Conservation (phyloP, 108 stramenopile species). For the Phaeodactylum tricornutum region DNA sequence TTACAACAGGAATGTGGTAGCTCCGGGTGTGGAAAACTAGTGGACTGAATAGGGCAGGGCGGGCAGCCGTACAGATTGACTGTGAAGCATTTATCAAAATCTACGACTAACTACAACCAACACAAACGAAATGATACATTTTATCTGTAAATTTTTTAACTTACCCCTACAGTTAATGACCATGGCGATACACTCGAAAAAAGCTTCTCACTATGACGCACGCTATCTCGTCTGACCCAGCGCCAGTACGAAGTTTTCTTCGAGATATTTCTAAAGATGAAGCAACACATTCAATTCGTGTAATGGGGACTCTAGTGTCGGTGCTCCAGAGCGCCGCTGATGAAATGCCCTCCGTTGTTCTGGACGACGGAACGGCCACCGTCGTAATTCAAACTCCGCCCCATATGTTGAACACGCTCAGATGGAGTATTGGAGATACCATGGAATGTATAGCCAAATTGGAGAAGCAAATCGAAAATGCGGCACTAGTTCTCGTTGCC, state of each 20-base stretch:
- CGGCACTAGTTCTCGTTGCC: not conserved
- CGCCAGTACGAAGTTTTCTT: not conserved
- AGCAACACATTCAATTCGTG: not conserved
- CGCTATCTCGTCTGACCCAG: not conserved
- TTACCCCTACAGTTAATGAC: not conserved
- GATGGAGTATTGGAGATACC: not conserved
- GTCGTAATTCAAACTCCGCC: not conserved
- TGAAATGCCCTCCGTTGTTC: not conserved
- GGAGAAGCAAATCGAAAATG: not conserved
- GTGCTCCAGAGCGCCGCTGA: not conserved
- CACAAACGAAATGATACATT: no score
- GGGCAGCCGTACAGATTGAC: not conserved
- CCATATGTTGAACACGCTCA: not conserved
- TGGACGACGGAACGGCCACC: constrained; percentile 1
- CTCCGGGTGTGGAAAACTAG: not conserved
- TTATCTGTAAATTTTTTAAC: no score
- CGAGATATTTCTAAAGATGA: not conserved
- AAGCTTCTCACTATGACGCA: not conserved
- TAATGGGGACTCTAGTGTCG: constrained; percentile 1
- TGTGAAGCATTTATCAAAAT: not conserved
- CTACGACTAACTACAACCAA: not conserved
- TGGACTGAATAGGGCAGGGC: not conserved
- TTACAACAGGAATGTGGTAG: no score
- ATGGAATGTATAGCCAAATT: constrained; percentile 1
- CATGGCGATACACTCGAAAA: not conserved